A percentile compares a stretch with the other conserved stretches of the same genome.
Evolutionary conservation across 2,329 filamentous ascomycete species (phyloP).

Genomic region (Teratosphaeria viscida): DNA sequence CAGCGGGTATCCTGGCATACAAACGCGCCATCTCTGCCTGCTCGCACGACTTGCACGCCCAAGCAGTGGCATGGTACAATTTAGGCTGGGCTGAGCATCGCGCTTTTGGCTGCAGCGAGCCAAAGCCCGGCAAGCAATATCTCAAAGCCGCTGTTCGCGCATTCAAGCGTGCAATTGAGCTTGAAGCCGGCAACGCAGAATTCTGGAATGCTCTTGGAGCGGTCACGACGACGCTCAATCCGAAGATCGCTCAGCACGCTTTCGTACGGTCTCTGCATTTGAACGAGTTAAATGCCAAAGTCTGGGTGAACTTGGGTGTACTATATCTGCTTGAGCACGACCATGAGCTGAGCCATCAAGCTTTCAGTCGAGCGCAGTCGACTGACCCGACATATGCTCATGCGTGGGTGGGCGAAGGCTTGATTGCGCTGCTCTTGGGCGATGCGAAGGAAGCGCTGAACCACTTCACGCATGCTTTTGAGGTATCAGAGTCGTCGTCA

Average conservation of each 20-base stretch:
- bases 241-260: conserved; percentile 81
- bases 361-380: conserved; percentile 84
- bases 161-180: conserved; percentile 91
- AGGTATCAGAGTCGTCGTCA: conserved; percentile 72
- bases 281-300: conserved; percentile 71
- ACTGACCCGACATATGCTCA: conserved; percentile 88
- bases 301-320: conserved; percentile 85
- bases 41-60: conserved; percentile 67
- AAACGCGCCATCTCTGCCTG: conserved; percentile 73
- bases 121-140: conserved; percentile 53
- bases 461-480: conserved; percentile 88
- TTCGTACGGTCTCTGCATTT: conserved; percentile 88
- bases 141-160: conserved; percentile 74
- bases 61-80: conserved; percentile 95
- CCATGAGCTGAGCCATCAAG: conserved; percentile 72
- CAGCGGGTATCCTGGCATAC: conserved; percentile 62
- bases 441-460: conserved; percentile 67
- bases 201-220: conserved; percentile 97
- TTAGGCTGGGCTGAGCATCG: conserved; percentile 87
- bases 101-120: conserved; percentile 56
- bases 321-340: conserved; percentile 81
- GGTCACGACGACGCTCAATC: conserved; percentile 75
- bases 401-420: conserved; percentile 87
- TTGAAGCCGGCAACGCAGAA: conserved; percentile 86
- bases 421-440: conserved; percentile 68